Percentiles rank a stretch among this genome's conserved stretches.
Conservation (phyloP, 2,329 filamentous ascomycete genomes). For the Boeremia lycopersici region DNA sequence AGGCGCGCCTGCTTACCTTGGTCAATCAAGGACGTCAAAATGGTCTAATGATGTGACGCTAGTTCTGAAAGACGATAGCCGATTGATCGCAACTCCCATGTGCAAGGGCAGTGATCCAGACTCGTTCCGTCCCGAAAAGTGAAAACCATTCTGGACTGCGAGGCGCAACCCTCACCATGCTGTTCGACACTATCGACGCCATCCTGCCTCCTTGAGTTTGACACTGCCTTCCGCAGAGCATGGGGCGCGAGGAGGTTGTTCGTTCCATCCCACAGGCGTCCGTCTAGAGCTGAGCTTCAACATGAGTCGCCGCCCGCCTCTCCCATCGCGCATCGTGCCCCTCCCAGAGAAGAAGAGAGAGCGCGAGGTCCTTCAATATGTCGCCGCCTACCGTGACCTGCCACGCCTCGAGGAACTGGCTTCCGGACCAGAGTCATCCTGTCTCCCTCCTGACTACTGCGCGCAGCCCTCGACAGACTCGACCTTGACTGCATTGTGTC, state of each 20-base stretch:
- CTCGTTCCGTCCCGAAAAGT: conserved; percentile 1
- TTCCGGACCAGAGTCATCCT: conserved; percentile 1
- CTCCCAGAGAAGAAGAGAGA: conserved; percentile 30
- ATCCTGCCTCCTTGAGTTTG: background rate
- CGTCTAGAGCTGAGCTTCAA: background rate
- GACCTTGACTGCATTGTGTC: conserved; percentile 43
- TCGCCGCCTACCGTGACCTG: conserved; percentile 32
- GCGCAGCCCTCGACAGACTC: conserved; percentile 34
- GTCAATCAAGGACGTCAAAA: background rate
- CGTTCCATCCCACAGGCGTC: background rate
- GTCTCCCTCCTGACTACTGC: conserved; percentile 21
- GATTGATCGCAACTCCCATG: background rate
- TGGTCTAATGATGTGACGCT: background rate
- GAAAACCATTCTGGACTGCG: conserved; percentile 1
- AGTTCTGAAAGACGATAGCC: background rate
- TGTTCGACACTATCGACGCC: conserved; percentile 1
- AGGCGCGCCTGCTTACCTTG: background rate
- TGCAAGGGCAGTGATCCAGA: conserved; percentile 11
- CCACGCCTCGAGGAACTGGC: conserved; percentile 22
- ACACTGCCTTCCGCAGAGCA: conserved; percentile 1
- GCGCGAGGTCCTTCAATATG: conserved; percentile 36
- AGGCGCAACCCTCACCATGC: conserved; percentile 1
- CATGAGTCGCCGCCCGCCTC: conserved; percentile 6
- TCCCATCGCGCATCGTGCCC: conserved; percentile 3
- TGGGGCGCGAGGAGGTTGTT: conserved; percentile 1